These are phyloP conservation scores for Pythium phragmiticola DNA, from an alignment of 352 stramenopile species.

Conservation along the genomic window DNA sequence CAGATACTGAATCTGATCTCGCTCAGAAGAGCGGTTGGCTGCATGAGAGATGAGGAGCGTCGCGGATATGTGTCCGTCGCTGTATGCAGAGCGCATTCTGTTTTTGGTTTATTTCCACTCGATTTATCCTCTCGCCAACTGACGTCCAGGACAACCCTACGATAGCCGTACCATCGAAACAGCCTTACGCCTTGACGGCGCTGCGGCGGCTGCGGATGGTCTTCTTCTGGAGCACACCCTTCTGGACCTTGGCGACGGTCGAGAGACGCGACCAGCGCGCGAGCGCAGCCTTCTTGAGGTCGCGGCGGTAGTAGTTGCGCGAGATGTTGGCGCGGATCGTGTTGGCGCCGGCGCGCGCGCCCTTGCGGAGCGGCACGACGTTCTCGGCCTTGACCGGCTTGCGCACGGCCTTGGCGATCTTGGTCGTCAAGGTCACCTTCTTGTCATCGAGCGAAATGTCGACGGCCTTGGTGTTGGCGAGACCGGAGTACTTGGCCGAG, in stretches of 20 bases:
- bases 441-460: slow-evolving; percentile 89
- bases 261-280: slow-evolving; percentile 86
- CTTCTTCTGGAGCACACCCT: slow-evolving; percentile 66
- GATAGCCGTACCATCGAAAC: neutral
- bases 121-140: slow-evolving; percentile 19
- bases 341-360: slow-evolving; percentile 75
- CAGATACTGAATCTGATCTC: slow-evolving; percentile 8
- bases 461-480: slow-evolving; percentile 93
- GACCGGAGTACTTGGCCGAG: slow-evolving; percentile 95
- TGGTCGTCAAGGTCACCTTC: slow-evolving; percentile 84
- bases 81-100: slow-evolving; percentile 23
- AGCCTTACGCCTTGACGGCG: slow-evolving; percentile 66
- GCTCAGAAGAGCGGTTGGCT: neutral
- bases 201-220: slow-evolving; percentile 75
- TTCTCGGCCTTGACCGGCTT: slow-evolving; percentile 76
- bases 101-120: slow-evolving; percentile 33
- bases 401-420: slow-evolving; percentile 68
- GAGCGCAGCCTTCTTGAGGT: slow-evolving; percentile 84
- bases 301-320: slow-evolving; percentile 85
- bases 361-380: slow-evolving; percentile 81
- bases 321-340: slow-evolving; percentile 89
- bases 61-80: slow-evolving; percentile 6
- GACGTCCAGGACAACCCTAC: slow-evolving; percentile 11
- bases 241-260: slow-evolving; percentile 87
- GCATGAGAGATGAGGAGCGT: neutral